Percentiles rank a stretch among this genome's conserved stretches.
Evolutionary conservation across 495 filamentous ascomycete species (phyloP).

Genomic region (Pseudotulostoma volvatum): DNA sequence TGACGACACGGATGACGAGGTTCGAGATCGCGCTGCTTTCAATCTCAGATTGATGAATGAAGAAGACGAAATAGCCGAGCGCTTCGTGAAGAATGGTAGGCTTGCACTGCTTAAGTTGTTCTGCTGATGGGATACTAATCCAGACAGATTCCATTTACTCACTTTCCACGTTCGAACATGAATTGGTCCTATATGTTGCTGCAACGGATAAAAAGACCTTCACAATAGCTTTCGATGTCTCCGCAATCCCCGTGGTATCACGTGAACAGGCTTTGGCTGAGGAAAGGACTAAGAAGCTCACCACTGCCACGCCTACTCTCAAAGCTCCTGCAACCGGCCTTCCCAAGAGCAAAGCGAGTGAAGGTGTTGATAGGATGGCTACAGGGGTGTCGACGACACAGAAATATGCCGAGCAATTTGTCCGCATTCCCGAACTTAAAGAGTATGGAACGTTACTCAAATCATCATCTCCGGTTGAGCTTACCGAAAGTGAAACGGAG

Average conservation of each 20-base stretch:
- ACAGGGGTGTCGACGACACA: slow-evolving; percentile 45
- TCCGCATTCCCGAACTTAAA: slow-evolving; percentile 76
- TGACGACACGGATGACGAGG: slow-evolving; percentile 96
- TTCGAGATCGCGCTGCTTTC: slow-evolving; percentile 84
- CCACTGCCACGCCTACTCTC: slow-evolving; percentile 78
- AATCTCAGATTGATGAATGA: slow-evolving; percentile 78
- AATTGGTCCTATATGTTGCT: slow-evolving; percentile 95
- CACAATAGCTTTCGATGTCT: slow-evolving; percentile 71
- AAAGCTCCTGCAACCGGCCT: slow-evolving; percentile 79
- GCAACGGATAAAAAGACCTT: slow-evolving; percentile 76
- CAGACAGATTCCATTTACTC: slow-evolving; percentile 62
- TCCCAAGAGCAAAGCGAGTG: slow-evolving; percentile 50
- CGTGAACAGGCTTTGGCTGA: slow-evolving; percentile 95
- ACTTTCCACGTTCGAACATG: slow-evolving; percentile 88
- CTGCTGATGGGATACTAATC: too few relatives aligned
- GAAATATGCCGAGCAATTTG: slow-evolving; percentile 74
- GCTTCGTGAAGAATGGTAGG: slow-evolving; percentile 84
- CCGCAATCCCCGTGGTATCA: slow-evolving; percentile 81
- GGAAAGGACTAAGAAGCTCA: slow-evolving; percentile 91
- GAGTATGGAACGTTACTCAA: slow-evolving; percentile 80
- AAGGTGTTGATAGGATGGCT: slow-evolving; percentile 47
- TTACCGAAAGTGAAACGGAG: slow-evolving; percentile 94
- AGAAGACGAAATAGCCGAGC: slow-evolving; percentile 66
- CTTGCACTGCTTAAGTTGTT: slow-evolving; percentile 1
- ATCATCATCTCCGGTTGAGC: slow-evolving; percentile 68